Evolutionary conservation across 305 asterid species (phyloP), one percentile per base, ranked within the genome.

Genomic region (Plantago rigida): DNA sequence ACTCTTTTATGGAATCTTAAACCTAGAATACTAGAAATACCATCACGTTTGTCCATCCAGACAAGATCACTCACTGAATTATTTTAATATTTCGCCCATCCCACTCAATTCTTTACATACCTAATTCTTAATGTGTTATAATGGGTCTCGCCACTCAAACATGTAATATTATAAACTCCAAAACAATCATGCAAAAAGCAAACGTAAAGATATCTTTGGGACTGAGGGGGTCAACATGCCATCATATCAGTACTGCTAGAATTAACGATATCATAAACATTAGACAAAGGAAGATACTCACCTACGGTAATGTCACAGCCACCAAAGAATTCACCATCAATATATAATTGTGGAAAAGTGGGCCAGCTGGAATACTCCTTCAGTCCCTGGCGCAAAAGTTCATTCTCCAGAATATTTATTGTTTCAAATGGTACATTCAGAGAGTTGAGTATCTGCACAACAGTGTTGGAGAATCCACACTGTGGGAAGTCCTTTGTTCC

Each of bases 331-430:
- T 87, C 97, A 47, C 97, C 97, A 65, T 85, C 95, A 64, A 90
- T 74, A 82, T 85, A 90, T 69, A 90, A 69, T 59, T 90, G 97
- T 1, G 96, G 97, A 71, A 90, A 90, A 42, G 97, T 90, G 29
- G 96, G 97, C 97, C 97, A 90, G 75, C 75, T 78, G 39, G 97
- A 90, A 64, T 90, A 90, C 65, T 87, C 94, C 78, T 90, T 90
- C 77, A 90, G 59, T 17, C 94, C 97, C 76, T 80, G 95, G 9
- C 96, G 96, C 69, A 90, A 63, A 0, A 76, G 55, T 68, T 87
- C 95, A 71, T 90, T 90, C 60, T 87, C 96, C 56, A 90, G 85
- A 72, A 90, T 81, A 67, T 90, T 76, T 24, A 90, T 71, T 31
- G 94, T 79, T 69, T 90, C 97, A 15, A 90, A 90, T 44, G 94